Base-by-base conservation (phyloP, 2,329 filamentous ascomycete species). In the Botrytis pseudocinerea region DNA sequence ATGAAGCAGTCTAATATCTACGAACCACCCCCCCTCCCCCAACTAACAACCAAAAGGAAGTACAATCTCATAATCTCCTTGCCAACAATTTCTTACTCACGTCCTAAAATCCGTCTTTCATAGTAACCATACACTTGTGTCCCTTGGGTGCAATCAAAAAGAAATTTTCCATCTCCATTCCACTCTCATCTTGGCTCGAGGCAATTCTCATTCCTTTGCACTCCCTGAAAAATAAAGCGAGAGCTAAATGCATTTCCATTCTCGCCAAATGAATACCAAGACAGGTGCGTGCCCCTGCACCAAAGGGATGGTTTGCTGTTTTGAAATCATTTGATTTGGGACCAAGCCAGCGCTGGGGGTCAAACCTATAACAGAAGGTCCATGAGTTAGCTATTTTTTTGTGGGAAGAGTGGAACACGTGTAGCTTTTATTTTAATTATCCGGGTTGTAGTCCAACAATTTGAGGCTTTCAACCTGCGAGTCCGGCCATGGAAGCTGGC, bases 81-180 rank as follows among this genome's bases (percentile, higher is more conserved):
- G 0, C 0, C 48, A 51, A 14, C 0, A n/a, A 0, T 2, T 14
- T n/a, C 48, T 51, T 4, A 51, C 1, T 0, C 48, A 51, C 10
- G 14, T 6, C 4, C 12, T 48, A 65, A 5, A 25, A 35, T 6
- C 46, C 38, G 1, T 65, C 38, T 22, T 2, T 71, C 70, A 66
- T 38, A 16, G 70, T 71, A n/a, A 59, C 28, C 20, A 20, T 2
- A 35, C 70, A 71, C 22, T 59, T 48, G 16, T 66, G 14, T 4
- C 48, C 61, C 14, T 25, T 57, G 0, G 48, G 70, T 4, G 0
- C 4, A 42, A 66, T 28, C 5, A 66, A 10, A 10, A 66, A 65
- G 14, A 1, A 42, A 0, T 46, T 28, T 3, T 8, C 6, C 5
- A 66, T n/a, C 1, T 14, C 48, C 70, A 71, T 71, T 7, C 20